Evolutionary conservation across 768 basidiomycete genomes (phyloP).

Genomic region (button mushroom (Agaricus bisporus)): DNA sequence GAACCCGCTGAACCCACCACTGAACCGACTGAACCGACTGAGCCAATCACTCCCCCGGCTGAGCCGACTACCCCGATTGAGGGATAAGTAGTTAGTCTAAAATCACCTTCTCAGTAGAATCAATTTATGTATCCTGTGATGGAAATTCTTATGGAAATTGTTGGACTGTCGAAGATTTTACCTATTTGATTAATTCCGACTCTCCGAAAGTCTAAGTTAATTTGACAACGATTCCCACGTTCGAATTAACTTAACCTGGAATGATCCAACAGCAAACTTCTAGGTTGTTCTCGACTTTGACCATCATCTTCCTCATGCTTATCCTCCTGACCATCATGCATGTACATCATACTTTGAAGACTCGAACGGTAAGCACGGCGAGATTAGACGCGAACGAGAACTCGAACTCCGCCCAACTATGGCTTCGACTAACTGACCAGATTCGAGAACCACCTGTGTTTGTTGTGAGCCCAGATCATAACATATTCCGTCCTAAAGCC

Average conservation of each 20-base stretch:
- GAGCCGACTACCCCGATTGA: background rate
- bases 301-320: background rate
- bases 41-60: background rate
- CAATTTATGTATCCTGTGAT: background rate
- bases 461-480: too few species aligned
- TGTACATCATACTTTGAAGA: background rate
- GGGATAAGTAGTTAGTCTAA: background rate
- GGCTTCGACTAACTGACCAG: too few species aligned
- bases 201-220: background rate
- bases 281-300: background rate
- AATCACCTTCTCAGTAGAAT: too few species aligned
- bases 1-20: conserved; percentile 2
- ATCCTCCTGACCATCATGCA: background rate
- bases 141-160: background rate
- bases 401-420: too few species aligned
- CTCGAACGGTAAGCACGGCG: background rate
- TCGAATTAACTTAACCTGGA: background rate
- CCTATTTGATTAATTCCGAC: too few species aligned
- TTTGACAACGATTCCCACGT: background rate
- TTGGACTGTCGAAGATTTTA: background rate
- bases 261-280: background rate
- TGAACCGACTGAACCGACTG: background rate
- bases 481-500: too few species aligned
- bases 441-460: too few species aligned
- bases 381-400: too few species aligned